These are phyloP conservation scores for Syzygium aromaticum DNA, from an alignment of 345 rosid genomes.

Conservation along the genomic window DNA sequence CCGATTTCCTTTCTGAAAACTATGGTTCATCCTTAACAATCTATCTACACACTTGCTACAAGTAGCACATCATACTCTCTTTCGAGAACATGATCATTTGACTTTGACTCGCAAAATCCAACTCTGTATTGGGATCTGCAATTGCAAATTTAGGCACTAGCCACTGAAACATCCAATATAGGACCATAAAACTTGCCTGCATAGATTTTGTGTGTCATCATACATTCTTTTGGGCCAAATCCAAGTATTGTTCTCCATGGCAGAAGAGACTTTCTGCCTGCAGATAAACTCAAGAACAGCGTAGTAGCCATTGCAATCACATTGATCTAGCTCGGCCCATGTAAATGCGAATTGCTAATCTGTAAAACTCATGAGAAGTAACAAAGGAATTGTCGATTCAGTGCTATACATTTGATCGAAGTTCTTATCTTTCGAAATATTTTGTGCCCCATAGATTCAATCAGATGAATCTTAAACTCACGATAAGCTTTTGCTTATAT, in stretches of 20 bases:
- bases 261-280: not conserved
- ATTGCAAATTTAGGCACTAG: accelerated
- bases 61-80: not conserved
- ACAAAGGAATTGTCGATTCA: not conserved
- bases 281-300: not conserved
- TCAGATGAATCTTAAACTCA: not conserved
- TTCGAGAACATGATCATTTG: not conserved
- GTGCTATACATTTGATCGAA: not conserved
- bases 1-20: not conserved
- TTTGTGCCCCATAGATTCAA: not conserved
- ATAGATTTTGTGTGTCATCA: not conserved
- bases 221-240: not conserved
- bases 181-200: not conserved
- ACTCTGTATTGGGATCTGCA: not conserved
- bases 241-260: not conserved
- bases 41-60: accelerated
- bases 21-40: not conserved
- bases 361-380: not conserved
- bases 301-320: not conserved
- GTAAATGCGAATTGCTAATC: accelerated
- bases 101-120: not conserved
- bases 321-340: not conserved
- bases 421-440: not conserved
- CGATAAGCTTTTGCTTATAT: not conserved
- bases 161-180: not conserved